phyloP scores from a whole-genome alignment of 2,329 filamentous ascomycete genomes.

The Epichloe sp. region DNA sequence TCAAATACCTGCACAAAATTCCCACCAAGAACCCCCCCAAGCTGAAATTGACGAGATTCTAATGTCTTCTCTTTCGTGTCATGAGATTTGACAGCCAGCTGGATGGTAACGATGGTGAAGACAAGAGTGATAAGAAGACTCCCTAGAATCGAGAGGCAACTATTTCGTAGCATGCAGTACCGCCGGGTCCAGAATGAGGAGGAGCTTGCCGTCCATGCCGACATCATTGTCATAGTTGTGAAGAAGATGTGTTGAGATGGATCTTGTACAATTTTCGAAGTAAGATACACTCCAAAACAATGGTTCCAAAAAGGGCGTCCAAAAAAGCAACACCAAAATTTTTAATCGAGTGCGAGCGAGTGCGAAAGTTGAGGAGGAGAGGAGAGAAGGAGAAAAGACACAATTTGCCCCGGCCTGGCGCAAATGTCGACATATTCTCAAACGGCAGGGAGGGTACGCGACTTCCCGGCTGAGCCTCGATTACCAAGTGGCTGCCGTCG shows the following conservation, averaged over 20 bases:
- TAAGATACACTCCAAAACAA: conserved; percentile 15
- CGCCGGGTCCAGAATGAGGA: background rate
- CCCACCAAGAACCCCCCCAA: conserved; percentile 10
- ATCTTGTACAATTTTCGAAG: background rate
- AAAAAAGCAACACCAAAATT: conserved; percentile 2
- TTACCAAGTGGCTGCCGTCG: background rate
- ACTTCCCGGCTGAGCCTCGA: background rate
- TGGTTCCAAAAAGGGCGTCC: conserved; percentile 6
- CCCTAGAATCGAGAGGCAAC: background rate
- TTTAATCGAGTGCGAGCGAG: background rate
- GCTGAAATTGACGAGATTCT: conserved; percentile 13
- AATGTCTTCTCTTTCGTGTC: background rate
- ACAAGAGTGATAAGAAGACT: conserved; percentile 4
- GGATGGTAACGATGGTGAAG: conserved; percentile 3
- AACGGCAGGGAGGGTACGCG: background rate
- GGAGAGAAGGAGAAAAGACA: background rate
- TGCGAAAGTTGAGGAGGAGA: background rate
- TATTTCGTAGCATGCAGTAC: background rate
- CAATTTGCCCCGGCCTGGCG: background rate
- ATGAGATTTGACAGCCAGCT: background rate
- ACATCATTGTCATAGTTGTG: background rate
- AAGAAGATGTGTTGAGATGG: background rate
- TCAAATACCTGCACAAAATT: conserved; percentile 7
- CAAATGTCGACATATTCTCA: background rate
- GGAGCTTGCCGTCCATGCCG: background rate